Conservation (phyloP, 768 basidiomycete species). For the Collybiopsis luxurians region DNA sequence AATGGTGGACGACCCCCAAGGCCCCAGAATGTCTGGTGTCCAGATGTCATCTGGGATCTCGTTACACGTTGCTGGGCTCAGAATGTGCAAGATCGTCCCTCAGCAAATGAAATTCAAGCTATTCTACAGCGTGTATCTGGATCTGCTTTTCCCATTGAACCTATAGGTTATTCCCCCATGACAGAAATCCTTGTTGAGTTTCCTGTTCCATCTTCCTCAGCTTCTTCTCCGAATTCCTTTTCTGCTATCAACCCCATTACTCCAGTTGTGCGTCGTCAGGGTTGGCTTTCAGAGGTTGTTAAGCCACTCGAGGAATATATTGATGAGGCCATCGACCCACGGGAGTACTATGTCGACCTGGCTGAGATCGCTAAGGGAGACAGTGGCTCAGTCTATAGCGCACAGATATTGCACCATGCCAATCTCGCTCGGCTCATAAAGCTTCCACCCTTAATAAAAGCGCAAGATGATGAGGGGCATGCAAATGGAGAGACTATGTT, state of each 20-base stretch:
- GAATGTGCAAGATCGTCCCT: neutral
- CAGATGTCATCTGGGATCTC: no score
- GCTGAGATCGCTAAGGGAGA: slow-evolving; percentile 84
- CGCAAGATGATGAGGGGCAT: slow-evolving; percentile 34
- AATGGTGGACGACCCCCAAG: neutral
- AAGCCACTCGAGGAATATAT: slow-evolving; percentile 62
- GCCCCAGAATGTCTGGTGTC: no score
- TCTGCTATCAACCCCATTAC: slow-evolving; percentile 17
- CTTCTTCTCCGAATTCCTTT: neutral
- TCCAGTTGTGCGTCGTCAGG: slow-evolving; percentile 47
- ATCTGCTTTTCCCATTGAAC: no score
- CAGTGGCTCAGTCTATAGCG: slow-evolving; percentile 65
- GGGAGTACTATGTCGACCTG: slow-evolving; percentile 61
- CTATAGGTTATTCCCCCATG: no score
- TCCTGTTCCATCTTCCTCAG: slow-evolving; percentile 9
- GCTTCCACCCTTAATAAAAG: slow-evolving; percentile 37
- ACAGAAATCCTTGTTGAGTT: no score
- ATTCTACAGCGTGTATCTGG: neutral
- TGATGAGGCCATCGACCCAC: slow-evolving; percentile 58
- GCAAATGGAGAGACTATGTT: slow-evolving; percentile 32
- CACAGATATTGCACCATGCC: slow-evolving; percentile 29
- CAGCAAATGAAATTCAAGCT: neutral
- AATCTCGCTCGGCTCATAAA: slow-evolving; percentile 31
- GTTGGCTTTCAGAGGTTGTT: slow-evolving; percentile 62
- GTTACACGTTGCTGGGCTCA: neutral